phyloP scores from a whole-genome alignment of 164 flowering plant genomes.

The Taxillus chinensis region DNA sequence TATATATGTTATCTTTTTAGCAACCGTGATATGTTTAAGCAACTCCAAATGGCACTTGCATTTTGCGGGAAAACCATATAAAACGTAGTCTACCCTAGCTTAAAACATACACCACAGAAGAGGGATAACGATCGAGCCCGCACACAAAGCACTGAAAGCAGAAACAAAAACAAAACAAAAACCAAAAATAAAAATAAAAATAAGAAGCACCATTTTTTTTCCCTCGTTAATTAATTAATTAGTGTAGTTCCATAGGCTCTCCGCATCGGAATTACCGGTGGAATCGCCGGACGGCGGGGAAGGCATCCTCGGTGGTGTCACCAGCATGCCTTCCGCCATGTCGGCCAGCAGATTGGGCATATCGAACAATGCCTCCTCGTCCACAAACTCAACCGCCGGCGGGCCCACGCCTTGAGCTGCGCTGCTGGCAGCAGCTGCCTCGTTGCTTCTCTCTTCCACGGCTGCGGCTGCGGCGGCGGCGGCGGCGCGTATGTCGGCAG shows the following conservation, averaged over 20 bases:
- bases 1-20: too few species aligned
- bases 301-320: slow-evolving; percentile 46
- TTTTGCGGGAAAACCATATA: too few species aligned
- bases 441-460: neutral
- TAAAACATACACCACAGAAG: too few species aligned
- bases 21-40: too few species aligned
- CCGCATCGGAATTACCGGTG: slow-evolving; percentile 21
- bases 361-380: slow-evolving; percentile 40
- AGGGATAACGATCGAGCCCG: too few species aligned
- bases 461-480: slow-evolving; percentile 47
- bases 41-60: too few species aligned
- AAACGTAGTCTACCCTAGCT: too few species aligned
- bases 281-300: slow-evolving; percentile 21
- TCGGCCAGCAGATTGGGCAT: slow-evolving; percentile 47
- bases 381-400: slow-evolving; percentile 23
- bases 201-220: too few species aligned
- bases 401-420: neutral
- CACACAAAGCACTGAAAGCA: too few species aligned
- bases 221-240: neutral
- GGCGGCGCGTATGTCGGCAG: slow-evolving; percentile 49
- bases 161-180: too few species aligned
- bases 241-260: slow-evolving; percentile 36
- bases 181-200: too few species aligned
- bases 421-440: neutral
- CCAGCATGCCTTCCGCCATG: slow-evolving; percentile 61